Base-by-base conservation (phyloP, 108 stramenopile species). In the Skeletonema marinoi region DNA sequence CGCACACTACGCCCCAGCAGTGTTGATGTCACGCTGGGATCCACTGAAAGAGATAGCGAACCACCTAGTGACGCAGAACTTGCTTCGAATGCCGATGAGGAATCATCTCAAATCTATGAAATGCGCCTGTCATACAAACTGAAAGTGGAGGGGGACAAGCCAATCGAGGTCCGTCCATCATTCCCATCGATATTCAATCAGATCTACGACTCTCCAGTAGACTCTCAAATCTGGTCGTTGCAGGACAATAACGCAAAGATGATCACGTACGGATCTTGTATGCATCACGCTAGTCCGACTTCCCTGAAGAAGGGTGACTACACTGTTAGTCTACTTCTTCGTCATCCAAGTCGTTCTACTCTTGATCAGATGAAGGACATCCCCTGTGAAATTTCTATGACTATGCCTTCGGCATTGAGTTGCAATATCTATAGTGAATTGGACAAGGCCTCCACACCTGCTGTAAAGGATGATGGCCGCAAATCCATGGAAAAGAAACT, bases 161-260 rank as follows among this genome's bases (percentile, higher is more conserved):
- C 21, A 14, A 60, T 81, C 19, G 68, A 68, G 32, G 84, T 85
- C 16, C 61, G 65, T 1, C 84, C 84, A 9, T 60, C 65, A 5
- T 35, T 71, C 29, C 50, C 78, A 3, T 72, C 75, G 9, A 70
- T 85, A 25, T 81, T 81, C 54, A 61, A 61, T 54, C 83, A 85
- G 42, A 29, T 85, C 0, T 85, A 85, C 50, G 84, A 85, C 64
- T 81, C 80, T 31, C 80, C 84, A 16, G 29, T 85, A 21, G 84
- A 85, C 60, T 69, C 75, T 41, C 78, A 77, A 69, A 30, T 85
- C 13, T 85, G 84, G 84, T 68, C 69, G 56, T 35, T 85, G 39
- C 33, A 68, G 19, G 83, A 80, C 63, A 48, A 29, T 21, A 80
- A 84, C 61, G 56, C 68, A 3, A 66, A 77, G 63, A 65, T 80